Evolutionary conservation across 208 protist genomes (phyloP).

Genomic region (Crithidia thermophila): DNA sequence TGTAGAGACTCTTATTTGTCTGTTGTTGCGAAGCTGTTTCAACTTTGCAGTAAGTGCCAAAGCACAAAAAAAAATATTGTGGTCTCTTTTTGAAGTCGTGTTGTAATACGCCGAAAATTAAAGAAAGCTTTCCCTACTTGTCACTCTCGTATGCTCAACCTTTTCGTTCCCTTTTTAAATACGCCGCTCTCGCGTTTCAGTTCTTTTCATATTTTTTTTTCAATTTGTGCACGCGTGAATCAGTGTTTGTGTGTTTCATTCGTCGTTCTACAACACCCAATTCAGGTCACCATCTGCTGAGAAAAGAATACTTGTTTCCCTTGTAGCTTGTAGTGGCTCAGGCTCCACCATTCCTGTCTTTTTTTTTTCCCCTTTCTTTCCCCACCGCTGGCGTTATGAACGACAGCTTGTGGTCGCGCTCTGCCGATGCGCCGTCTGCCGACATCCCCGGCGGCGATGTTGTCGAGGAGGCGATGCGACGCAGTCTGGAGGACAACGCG

Average conservation of each 20-base stretch:
- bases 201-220: neutral
- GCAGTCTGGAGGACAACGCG: conserved; percentile 35
- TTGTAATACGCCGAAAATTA: no score
- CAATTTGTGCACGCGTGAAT: neutral
- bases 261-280: no score
- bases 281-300: no score
- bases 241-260: neutral
- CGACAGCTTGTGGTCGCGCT: conserved; percentile 17
- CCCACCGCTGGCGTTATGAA: neutral
- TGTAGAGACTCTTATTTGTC: no score
- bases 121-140: no score
- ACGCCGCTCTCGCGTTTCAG: neutral
- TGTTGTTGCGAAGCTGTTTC: no score
- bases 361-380: neutral
- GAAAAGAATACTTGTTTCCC: no score
- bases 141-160: no score
- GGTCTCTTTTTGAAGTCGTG: no score
- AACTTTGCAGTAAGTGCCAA: no score
- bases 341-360: neutral
- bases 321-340: no score
- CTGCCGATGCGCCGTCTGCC: neutral
- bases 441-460: conserved; percentile 16
- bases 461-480: conserved; percentile 30
- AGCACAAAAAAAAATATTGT: no score
- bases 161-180: neutral